Percentiles rank a stretch among this genome's conserved stretches.
phyloP scores from a whole-genome alignment of 148 eudicot species.

The Chenopodium berlandieri region DNA sequence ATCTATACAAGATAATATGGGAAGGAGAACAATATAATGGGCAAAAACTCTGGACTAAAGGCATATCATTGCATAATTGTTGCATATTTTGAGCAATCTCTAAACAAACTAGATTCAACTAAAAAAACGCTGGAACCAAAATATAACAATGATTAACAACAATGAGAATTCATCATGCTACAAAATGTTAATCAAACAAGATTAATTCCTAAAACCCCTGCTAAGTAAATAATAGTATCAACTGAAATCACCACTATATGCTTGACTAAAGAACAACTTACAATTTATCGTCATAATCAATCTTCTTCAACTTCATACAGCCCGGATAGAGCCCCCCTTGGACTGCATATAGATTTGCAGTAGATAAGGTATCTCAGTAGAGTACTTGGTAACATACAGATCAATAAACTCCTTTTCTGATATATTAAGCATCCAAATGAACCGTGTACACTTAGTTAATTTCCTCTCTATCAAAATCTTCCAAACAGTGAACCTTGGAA shows the following conservation, averaged over 20 bases:
- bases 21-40: neutral
- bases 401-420: conserved; percentile 16
- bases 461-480: conserved; percentile 1
- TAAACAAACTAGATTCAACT: neutral
- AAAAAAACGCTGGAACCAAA: neutral
- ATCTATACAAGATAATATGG: neutral
- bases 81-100: neutral
- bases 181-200: neutral
- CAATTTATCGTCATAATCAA: neutral
- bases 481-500: conserved; percentile 14
- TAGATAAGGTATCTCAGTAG: conserved; percentile 8
- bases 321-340: neutral
- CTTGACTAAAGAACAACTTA: neutral
- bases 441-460: neutral
- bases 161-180: neutral
- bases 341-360: neutral
- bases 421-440: conserved; percentile 10
- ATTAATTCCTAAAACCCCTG: neutral
- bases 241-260: neutral
- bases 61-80: neutral
- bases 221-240: neutral
- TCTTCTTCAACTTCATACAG: conserved; percentile 2
- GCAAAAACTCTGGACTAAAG: neutral
- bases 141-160: neutral
- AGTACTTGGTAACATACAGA: conserved; percentile 1